Conservation (phyloP, 2,329 filamentous ascomycete species). For the Cladosporium colombiae region DNA sequence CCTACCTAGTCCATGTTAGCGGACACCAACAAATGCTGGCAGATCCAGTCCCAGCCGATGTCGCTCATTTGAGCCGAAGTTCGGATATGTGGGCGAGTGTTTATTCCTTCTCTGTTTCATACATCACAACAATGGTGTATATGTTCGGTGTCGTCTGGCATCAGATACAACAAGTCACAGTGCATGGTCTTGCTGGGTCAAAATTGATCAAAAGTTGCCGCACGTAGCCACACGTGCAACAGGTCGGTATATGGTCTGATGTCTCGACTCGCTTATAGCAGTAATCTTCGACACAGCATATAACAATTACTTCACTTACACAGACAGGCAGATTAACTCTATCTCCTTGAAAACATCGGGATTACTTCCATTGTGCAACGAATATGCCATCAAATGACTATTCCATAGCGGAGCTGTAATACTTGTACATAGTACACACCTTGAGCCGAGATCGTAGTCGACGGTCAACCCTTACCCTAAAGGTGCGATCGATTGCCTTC, state of each 20-base stretch:
- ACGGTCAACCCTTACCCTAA: background rate
- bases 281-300: background rate
- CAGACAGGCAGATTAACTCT: background rate
- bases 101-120: too few species aligned
- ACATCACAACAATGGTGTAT: background rate
- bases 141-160: background rate
- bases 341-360: fast-evolving
- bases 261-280: too few species aligned
- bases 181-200: background rate
- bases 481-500: background rate
- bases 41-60: background rate
- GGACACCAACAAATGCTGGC: background rate
- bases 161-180: background rate
- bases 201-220: background rate
- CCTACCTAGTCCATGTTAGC: background rate
- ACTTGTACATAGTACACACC: too few species aligned
- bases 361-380: background rate
- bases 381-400: background rate
- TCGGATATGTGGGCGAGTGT: background rate
- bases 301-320: background rate
- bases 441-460: background rate
- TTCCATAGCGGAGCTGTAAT: background rate
- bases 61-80: background rate
- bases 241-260: background rate
- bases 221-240: background rate